Conservation (phyloP, 2,329 filamentous ascomycete species). For the Chaetomium strumarium region DNA sequence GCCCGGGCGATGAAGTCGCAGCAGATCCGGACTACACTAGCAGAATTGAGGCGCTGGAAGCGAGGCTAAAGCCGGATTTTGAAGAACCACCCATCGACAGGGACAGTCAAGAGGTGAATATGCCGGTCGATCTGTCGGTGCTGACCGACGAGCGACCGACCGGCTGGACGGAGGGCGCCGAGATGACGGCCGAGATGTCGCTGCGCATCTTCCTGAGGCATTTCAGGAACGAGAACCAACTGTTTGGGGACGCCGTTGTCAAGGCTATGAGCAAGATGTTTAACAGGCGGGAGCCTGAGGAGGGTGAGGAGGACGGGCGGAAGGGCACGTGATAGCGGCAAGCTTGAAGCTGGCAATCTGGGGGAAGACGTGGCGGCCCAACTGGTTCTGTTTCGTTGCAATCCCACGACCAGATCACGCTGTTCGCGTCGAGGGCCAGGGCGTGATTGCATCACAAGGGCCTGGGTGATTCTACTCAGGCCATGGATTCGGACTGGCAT, state of each 20-base stretch:
- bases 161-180: constrained; percentile 7
- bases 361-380: background rate
- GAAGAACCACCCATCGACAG: constrained; percentile 1
- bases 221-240: background rate
- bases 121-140: constrained; percentile 15
- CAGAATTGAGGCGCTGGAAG: background rate
- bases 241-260: constrained; percentile 6
- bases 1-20: too few species aligned
- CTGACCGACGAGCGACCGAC: constrained; percentile 13
- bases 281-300: constrained; percentile 2
- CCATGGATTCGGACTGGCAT: background rate
- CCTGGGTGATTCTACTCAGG: background rate
- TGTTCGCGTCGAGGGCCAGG: background rate
- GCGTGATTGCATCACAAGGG: background rate
- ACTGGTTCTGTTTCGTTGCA: background rate
- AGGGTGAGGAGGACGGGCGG: background rate
- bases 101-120: background rate
- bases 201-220: constrained; percentile 11
- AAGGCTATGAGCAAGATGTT: constrained; percentile 9
- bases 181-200: constrained; percentile 14
- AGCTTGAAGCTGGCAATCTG: too few species aligned
- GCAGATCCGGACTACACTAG: too few species aligned
- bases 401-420: background rate
- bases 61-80: background rate
- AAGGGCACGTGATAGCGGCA: background rate